phyloP scores from a whole-genome alignment of 768 basidiomycete genomes.

The Saitozyma sp. region DNA sequence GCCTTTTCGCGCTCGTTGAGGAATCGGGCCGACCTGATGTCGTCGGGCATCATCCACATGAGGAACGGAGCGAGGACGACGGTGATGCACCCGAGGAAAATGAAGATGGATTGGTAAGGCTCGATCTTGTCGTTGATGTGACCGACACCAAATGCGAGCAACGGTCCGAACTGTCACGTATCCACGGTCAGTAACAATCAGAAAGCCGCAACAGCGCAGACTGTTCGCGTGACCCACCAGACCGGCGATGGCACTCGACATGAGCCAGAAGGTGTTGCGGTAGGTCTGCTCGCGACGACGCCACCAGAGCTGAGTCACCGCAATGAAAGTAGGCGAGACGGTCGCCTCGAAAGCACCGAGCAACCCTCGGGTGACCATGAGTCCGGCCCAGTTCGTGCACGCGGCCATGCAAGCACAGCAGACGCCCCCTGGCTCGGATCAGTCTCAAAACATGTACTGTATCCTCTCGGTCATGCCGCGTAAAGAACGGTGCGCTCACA shows the following conservation, averaged over 20 bases:
- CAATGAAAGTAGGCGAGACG: constrained; percentile 57
- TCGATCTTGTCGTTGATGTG: constrained; percentile 7
- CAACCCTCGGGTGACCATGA: constrained; percentile 3
- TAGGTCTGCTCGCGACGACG: constrained; percentile 25
- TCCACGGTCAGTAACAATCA: background rate
- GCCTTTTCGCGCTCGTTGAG: constrained; percentile 23
- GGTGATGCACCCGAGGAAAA: constrained; percentile 16
- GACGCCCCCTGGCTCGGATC: constrained; percentile 8
- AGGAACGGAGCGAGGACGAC: constrained; percentile 22
- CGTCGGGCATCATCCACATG: constrained; percentile 24
- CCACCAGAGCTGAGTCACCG: constrained; percentile 46
- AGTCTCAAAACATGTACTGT: too few species aligned
- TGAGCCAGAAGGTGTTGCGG: constrained; percentile 21
- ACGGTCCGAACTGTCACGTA: constrained; percentile 13
- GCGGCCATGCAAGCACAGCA: constrained; percentile 20
- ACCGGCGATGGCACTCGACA: constrained; percentile 15
- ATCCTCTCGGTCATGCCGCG: constrained; percentile 12
- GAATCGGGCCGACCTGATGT: constrained; percentile 26
- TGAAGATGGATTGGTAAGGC: constrained; percentile 27
- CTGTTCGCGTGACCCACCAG: constrained; percentile 16
- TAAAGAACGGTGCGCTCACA: constrained; percentile 13
- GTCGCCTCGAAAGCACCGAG: constrained; percentile 30
- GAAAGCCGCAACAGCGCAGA: background rate
- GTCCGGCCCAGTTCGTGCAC: background rate
- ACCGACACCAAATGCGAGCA: constrained; percentile 14